These are phyloP conservation scores for Candida arabinofermentans DNA, from an alignment of 805 yeast genomes.

Conservation along the genomic window DNA sequence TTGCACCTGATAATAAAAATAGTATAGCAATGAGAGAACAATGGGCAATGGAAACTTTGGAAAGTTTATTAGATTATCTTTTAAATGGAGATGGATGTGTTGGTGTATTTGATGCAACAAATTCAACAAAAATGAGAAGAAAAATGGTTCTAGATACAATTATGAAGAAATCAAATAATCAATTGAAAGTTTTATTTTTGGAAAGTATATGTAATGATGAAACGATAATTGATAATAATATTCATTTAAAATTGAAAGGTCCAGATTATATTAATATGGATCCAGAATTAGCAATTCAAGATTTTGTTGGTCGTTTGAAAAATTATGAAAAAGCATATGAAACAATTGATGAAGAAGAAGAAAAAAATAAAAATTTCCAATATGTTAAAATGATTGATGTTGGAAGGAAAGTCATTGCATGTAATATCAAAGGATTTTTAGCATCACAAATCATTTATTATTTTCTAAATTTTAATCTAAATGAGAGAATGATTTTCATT, in stretches of 20 bases:
- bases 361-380: constrained; percentile 59
- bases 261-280: constrained; percentile 91
- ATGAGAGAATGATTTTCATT: constrained; percentile 90
- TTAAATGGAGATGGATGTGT: constrained; percentile 81
- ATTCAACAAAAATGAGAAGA: constrained; percentile 66
- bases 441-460: constrained; percentile 93
- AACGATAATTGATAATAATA: constrained; percentile 71
- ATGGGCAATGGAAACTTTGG: constrained; percentile 96
- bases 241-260: constrained; percentile 79
- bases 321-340: constrained; percentile 90
- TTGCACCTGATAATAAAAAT: constrained; percentile 70
- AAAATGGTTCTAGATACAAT: constrained; percentile 53
- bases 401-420: constrained; percentile 90
- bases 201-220: constrained; percentile 87
- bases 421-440: constrained; percentile 79
- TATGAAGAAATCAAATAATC: constrained; percentile 50
- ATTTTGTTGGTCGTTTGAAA: constrained; percentile 73
- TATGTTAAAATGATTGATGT: constrained; percentile 95
- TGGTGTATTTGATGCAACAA: constrained; percentile 87
- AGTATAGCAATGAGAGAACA: constrained; percentile 71
- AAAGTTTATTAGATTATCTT: constrained; percentile 76
- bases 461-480: constrained; percentile 79
- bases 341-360: constrained; percentile 75
- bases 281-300: constrained; percentile 71
- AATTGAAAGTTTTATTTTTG: constrained; percentile 73